Percentiles rank a stretch among this genome's conserved stretches.
Evolutionary conservation across 2,329 filamentous ascomycete genomes (phyloP).

Genomic region (Blastomyces gilchristii): DNA sequence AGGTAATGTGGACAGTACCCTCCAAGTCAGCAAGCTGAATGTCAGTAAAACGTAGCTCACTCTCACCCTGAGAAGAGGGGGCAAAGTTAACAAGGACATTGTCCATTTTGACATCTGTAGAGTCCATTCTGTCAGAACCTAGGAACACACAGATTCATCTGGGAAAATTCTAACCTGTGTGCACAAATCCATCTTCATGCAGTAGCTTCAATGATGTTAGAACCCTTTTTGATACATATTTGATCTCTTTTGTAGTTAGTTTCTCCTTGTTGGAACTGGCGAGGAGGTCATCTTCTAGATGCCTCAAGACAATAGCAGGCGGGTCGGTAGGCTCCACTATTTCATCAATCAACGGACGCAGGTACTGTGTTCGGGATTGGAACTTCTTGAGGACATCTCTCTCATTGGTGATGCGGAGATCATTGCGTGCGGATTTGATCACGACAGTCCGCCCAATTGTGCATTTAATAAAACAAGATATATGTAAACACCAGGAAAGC

Average conservation of each 20-base stretch:
- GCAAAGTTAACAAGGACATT: slow-evolving; percentile 19
- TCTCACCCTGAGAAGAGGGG: not conserved
- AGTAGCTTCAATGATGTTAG: slow-evolving; percentile 12
- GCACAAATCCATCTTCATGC: slow-evolving; percentile 13
- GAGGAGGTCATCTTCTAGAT: slow-evolving; percentile 15
- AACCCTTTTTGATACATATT: slow-evolving; percentile 13
- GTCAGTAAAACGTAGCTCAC: slow-evolving; percentile 12
- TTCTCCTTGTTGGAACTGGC: slow-evolving; percentile 8
- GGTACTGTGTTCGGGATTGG: slow-evolving; percentile 7
- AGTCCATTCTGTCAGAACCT: not conserved
- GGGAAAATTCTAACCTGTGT: slow-evolving; percentile 7
- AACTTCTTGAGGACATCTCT: slow-evolving; percentile 12
- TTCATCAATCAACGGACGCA: slow-evolving; percentile 14
- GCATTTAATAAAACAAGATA: not conserved
- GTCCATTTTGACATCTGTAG: slow-evolving; percentile 7
- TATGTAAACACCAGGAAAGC: not conserved
- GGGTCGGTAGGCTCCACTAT: slow-evolving; percentile 12
- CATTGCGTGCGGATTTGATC: slow-evolving; percentile 9
- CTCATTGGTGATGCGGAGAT: slow-evolving; percentile 13
- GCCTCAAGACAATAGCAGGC: slow-evolving; percentile 14
- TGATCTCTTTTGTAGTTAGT: slow-evolving; percentile 13
- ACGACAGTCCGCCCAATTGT: slow-evolving; percentile 7
- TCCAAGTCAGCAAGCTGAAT: slow-evolving; percentile 18
- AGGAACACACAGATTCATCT: not conserved
- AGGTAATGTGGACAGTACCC: slow-evolving; percentile 13